Evolutionary conservation across 2,329 filamentous ascomycete genomes (phyloP).

Genomic region (Nemania sp.): DNA sequence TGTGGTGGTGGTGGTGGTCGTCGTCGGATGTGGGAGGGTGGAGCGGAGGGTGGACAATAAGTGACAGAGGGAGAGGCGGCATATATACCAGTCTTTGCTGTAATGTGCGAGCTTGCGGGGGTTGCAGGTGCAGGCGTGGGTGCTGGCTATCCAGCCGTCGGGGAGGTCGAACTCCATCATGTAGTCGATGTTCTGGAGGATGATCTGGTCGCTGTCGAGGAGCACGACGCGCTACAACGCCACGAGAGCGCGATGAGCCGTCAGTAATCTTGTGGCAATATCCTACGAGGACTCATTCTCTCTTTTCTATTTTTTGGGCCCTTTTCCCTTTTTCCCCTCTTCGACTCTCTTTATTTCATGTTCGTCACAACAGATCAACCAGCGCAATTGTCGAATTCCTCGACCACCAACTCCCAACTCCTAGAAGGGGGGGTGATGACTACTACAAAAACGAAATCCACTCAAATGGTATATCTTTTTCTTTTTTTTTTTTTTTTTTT

Average conservation of each 20-base stretch:
- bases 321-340: too few species aligned
- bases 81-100: constrained; percentile 39
- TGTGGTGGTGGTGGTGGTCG: not conserved
- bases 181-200: constrained; percentile 41
- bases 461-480: too few species aligned
- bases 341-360: not conserved
- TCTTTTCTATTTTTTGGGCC: not conserved
- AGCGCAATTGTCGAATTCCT: constrained; percentile 8
- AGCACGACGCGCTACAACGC: constrained; percentile 39
- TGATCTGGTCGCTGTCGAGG: constrained; percentile 42
- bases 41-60: not conserved
- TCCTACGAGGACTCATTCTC: not conserved
- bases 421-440: too few species aligned
- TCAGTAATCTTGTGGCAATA: constrained; percentile 7
- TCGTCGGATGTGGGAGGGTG: not conserved
- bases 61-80: too few species aligned
- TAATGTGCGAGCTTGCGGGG: constrained; percentile 41
- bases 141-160: constrained; percentile 41
- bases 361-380: not conserved
- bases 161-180: constrained; percentile 41
- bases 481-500: not conserved
- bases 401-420: too few species aligned
- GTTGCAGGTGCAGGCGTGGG: constrained; percentile 42
- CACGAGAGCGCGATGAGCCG: constrained; percentile 6
- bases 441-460: too few species aligned